Base-by-base conservation (phyloP, 2,329 filamentous ascomycete species). In the Penicillium nordicum region DNA sequence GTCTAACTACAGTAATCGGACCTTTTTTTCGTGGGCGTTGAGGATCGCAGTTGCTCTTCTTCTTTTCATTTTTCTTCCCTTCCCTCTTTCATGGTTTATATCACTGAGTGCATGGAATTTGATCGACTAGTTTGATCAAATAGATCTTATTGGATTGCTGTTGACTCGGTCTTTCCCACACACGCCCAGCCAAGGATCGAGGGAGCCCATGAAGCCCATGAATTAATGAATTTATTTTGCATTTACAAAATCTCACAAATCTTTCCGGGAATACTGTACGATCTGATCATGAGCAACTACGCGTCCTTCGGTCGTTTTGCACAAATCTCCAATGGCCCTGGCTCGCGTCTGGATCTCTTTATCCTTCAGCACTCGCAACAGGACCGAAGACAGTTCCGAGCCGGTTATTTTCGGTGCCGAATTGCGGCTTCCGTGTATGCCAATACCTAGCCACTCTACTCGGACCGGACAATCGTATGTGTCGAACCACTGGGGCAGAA, bases 401-500 rank as follows among this genome's bases (percentile, higher is more conserved):
- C 62, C 55, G 0, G 57, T 54, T 7, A 62, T 57, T 0, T 51
- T 57, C 5, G 78, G 76, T 1, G 75, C 72, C 1, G 67, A 67
- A 5, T 64, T 62, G n/a, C 67, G 64, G 47, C 69, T 74, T 1
- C 66, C 76, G 66, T 74, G 77, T 0, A 77, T 57, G 0, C 79
- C 79, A 11, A 81, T 69, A 0, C 74, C 74, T 0, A 78, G 61
- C 48, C 69, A 74, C 61, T 81, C 78, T 0, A 73, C 76, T 2
- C 73, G 70, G 14, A 67, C 67, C 8, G 78, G 78, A 51, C 74
- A 80, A 47, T 79, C 77, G 52, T 79, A 79, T 0, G 74, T 71
- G 49, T 81, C 79, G 0, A 74, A 66, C 79, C 79, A 81, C 0
- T 74, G 58, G 0, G 80, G 79, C 1, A 82, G 67, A 6, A 81